Percentiles rank a stretch among this genome's conserved stretches.
These are phyloP conservation scores for Takashimella koratensis DNA, from an alignment of 1,284 basidiomycete genomes.

Conservation along the genomic window DNA sequence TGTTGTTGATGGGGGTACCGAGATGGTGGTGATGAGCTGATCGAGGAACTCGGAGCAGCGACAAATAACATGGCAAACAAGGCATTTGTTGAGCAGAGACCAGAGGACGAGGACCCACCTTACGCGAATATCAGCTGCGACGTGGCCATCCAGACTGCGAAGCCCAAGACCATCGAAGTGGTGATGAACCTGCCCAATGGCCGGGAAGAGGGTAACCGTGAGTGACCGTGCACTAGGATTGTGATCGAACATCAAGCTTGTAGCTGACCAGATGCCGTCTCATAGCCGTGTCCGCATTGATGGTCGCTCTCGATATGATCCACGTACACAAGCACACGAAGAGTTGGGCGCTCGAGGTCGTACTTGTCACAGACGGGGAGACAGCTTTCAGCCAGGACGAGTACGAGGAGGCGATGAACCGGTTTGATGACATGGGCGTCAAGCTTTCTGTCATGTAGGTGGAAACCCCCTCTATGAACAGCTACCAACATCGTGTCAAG, in stretches of 20 bases:
- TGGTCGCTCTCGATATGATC: slow-evolving; percentile 73
- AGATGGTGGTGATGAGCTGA: neutral
- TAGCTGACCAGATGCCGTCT: too few relatives aligned
- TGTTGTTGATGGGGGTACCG: slow-evolving; percentile 22
- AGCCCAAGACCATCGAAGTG: slow-evolving; percentile 67
- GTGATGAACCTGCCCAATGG: slow-evolving; percentile 63
- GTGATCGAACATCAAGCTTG: slow-evolving; percentile 6
- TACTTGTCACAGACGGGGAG: slow-evolving; percentile 72
- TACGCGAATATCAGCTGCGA: slow-evolving; percentile 76
- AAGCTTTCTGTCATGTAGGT: slow-evolving; percentile 60
- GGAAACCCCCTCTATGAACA: neutral
- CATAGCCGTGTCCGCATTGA: slow-evolving; percentile 79
- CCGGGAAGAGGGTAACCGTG: slow-evolving; percentile 39
- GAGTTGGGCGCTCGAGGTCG: slow-evolving; percentile 80
- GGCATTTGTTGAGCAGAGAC: slow-evolving; percentile 46
- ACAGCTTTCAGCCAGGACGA: slow-evolving; percentile 52
- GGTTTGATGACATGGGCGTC: slow-evolving; percentile 58
- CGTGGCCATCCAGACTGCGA: slow-evolving; percentile 73
- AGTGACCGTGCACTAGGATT: slow-evolving; percentile 7
- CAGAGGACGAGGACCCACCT: slow-evolving; percentile 38
- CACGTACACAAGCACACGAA: slow-evolving; percentile 54
- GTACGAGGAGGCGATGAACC: slow-evolving; percentile 66
- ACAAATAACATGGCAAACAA: slow-evolving; percentile 66
- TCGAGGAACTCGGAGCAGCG: slow-evolving; percentile 54
- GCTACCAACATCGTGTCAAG: slow-evolving; percentile 7